A percentile compares a stretch with the other conserved stretches of the same genome.
Evolutionary conservation across 352 stramenopile species (phyloP).

Genomic region (Globisporangium uncinulatum): DNA sequence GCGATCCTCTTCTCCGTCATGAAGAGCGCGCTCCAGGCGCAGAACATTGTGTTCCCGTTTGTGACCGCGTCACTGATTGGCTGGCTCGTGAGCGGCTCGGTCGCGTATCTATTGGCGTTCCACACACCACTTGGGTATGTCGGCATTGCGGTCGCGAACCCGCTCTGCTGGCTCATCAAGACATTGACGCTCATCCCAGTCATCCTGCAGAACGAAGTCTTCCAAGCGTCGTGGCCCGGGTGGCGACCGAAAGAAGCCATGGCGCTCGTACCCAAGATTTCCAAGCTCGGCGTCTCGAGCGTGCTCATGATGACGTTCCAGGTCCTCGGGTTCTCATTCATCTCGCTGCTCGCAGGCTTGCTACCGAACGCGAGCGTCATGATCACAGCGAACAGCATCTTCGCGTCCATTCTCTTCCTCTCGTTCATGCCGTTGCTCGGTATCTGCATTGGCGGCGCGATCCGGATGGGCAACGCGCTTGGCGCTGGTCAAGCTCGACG

Average conservation of each 20-base stretch:
- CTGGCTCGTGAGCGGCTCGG: conserved; percentile 12
- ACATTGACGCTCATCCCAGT: conserved; percentile 18
- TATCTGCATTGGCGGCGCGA: conserved; percentile 24
- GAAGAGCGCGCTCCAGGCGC: conserved; percentile 26
- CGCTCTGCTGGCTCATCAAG: conserved; percentile 23
- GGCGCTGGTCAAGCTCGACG: conserved; percentile 20
- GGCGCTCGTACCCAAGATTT: conserved; percentile 11
- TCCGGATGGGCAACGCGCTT: conserved; percentile 30
- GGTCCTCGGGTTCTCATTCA: conserved; percentile 14
- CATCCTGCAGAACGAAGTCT: conserved; percentile 18
- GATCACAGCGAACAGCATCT: conserved; percentile 32
- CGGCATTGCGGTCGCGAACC: conserved; percentile 21
- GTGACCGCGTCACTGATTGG: conserved; percentile 18
- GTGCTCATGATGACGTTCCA: conserved; percentile 16
- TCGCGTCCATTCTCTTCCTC: conserved; percentile 22
- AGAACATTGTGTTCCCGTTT: conserved; percentile 36
- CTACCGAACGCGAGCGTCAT: conserved; percentile 25
- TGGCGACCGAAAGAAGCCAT: conserved; percentile 12
- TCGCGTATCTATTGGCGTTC: conserved; percentile 35
- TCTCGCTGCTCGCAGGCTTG: conserved; percentile 20
- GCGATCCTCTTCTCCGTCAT: conserved; percentile 18
- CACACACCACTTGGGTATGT: conserved; percentile 28
- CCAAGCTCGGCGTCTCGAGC: conserved; percentile 11
- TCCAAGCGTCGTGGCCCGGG: conserved; percentile 16
- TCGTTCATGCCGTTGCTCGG: conserved; percentile 23